Evolutionary conservation across 169 alveolate genomes (phyloP).

Genomic region (Eimeria sp.): DNA sequence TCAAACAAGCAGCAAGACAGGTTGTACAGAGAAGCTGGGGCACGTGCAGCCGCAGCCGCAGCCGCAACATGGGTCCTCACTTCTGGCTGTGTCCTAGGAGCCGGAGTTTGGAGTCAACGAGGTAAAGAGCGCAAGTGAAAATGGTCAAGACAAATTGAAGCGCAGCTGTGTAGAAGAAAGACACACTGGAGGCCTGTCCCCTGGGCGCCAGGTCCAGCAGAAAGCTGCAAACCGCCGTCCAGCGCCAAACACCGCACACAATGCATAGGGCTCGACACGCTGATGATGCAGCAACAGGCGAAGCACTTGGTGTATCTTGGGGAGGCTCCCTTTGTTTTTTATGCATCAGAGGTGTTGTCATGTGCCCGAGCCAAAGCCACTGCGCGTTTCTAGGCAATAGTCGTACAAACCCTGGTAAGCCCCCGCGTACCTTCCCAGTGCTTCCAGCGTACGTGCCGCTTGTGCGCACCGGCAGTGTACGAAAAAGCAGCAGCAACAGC

Average conservation of each 20-base stretch:
- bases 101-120: conserved; percentile 86
- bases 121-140: conserved; percentile 84
- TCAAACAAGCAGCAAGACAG: not conserved
- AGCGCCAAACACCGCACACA: not conserved
- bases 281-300: too few species aligned
- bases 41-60: not conserved
- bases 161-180: conserved; percentile 88
- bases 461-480: not conserved
- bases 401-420: too few species aligned
- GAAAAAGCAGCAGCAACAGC: conserved; percentile 25
- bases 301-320: not conserved
- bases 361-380: not conserved
- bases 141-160: conserved; percentile 87
- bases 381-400: too few species aligned
- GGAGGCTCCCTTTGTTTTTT: not conserved
- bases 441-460: too few species aligned
- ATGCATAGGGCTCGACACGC: not conserved
- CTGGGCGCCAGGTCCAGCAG: conserved; percentile 88
- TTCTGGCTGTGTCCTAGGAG: conserved; percentile 56
- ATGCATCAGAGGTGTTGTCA: not conserved
- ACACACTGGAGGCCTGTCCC: conserved; percentile 85
- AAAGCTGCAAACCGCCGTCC: not conserved
- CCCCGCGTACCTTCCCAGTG: too few species aligned
- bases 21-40: not conserved
- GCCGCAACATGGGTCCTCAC: too few species aligned